A percentile compares a stretch with the other conserved stretches of the same genome.
These are phyloP conservation scores for Colletotrichum salicis DNA, from an alignment of 2,329 filamentous ascomycete species.

Conservation along the genomic window DNA sequence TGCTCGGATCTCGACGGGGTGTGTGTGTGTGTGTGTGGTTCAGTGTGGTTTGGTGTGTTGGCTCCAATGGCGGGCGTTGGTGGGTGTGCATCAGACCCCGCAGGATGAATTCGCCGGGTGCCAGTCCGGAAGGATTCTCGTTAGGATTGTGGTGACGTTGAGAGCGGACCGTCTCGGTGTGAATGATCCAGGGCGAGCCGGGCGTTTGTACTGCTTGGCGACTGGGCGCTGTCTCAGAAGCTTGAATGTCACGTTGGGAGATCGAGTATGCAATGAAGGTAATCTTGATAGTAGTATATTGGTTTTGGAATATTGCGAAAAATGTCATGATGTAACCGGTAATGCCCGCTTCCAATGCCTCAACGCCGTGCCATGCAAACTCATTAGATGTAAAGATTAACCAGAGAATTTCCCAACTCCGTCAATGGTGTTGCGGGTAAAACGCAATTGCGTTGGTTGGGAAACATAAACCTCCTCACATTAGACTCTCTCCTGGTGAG, in stretches of 20 bases:
- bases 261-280: neutral
- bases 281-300: neutral
- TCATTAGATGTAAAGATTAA: neutral
- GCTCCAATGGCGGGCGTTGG: neutral
- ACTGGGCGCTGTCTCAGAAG: too few relatives aligned
- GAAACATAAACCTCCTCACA: fast-evolving
- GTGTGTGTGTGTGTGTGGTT: neutral
- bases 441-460: neutral
- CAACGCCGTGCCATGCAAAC: constrained; percentile 20
- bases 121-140: neutral
- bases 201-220: too few relatives aligned
- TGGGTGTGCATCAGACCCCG: neutral
- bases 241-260: neutral
- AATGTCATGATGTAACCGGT: neutral
- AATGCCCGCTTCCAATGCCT: neutral
- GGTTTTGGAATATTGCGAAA: neutral
- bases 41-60: neutral
- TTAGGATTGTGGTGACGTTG: neutral
- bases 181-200: neutral
- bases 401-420: fast-evolving
- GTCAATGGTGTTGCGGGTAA: neutral
- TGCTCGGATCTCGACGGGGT: neutral
- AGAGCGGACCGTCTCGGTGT: neutral
- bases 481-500: constrained; percentile 30
- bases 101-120: neutral